Conservation (phyloP, 2,329 filamentous ascomycete species). For the Periconia sp. region DNA sequence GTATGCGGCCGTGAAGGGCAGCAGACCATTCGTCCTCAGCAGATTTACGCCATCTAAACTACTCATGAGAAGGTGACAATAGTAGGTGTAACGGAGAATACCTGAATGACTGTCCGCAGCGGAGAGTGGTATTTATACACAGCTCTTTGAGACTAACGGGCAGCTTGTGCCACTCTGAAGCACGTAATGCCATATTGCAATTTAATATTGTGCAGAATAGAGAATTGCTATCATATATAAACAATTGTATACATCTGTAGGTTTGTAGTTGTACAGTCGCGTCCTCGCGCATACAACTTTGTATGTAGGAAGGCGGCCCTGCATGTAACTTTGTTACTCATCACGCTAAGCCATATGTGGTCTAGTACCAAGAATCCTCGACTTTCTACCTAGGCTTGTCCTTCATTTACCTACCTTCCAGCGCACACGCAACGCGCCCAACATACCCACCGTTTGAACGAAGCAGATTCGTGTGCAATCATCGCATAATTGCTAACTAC, state of each 20-base stretch:
- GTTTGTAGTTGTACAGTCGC: too few relatives aligned
- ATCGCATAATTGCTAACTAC: background rate
- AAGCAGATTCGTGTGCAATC: background rate
- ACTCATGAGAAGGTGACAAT: background rate
- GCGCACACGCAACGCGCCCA: background rate
- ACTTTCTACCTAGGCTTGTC: slow-evolving; percentile 16
- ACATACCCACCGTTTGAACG: background rate
- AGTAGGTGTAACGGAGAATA: slow-evolving; percentile 29
- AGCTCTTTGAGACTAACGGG: slow-evolving; percentile 82
- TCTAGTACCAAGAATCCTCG: slow-evolving; percentile 3
- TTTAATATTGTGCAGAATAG: background rate
- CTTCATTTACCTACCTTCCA: background rate
- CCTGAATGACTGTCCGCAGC: slow-evolving; percentile 93
- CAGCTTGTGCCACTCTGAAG: slow-evolving; percentile 84
- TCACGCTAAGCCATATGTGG: slow-evolving; percentile 17
- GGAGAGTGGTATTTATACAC: slow-evolving; percentile 89
- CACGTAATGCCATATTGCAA: slow-evolving; percentile 48
- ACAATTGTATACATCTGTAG: too few relatives aligned
- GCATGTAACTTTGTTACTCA: background rate
- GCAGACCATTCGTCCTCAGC: slow-evolving; percentile 84
- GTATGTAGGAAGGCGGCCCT: background rate
- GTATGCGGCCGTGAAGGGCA: slow-evolving; percentile 78
- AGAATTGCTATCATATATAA: background rate
- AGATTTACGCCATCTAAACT: slow-evolving; percentile 77
- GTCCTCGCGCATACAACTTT: too few relatives aligned